Conservation (phyloP, 140 eudicot genomes). For the Bidens hawaiensis region DNA sequence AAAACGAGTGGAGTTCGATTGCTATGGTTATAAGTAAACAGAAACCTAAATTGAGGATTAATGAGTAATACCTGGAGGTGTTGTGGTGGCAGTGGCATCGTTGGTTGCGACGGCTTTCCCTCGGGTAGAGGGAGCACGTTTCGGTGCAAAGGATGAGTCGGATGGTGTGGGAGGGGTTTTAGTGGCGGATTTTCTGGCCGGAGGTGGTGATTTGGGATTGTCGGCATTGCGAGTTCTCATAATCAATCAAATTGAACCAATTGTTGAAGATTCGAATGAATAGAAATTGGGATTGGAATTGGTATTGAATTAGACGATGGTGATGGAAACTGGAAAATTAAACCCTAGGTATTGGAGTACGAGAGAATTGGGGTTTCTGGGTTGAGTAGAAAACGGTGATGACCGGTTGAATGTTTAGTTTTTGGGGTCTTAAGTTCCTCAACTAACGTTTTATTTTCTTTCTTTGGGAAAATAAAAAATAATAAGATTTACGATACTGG, state of each 20-base stretch:
- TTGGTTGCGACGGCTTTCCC: no score
- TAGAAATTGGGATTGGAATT: not conserved
- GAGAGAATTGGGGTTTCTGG: not conserved
- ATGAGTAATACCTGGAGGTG: slow-evolving; percentile 27
- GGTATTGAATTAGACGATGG: not conserved
- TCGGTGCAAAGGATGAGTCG: no score
- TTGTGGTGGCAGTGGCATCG: no score
- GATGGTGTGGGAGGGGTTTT: slow-evolving; percentile 37
- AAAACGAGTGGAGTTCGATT: no score
- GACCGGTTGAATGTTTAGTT: not conserved
- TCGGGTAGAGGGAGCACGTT: slow-evolving; percentile 29
- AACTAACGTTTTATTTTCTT: no score
- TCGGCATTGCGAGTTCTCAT: slow-evolving; percentile 66
- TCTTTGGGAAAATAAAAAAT: no score
- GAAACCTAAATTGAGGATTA: not conserved
- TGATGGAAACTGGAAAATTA: not conserved
- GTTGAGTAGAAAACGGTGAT: not conserved
- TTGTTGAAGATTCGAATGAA: not conserved
- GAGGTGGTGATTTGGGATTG: slow-evolving; percentile 46
- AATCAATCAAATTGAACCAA: not conserved
- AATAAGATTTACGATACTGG: no score
- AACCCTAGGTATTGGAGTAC: slow-evolving; percentile 8
- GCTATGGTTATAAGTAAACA: no score
- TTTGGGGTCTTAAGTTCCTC: no score
- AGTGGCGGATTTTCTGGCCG: slow-evolving; percentile 43